Percentiles rank a stretch among this genome's conserved stretches.
Conservation (phyloP, 148 eudicot species). For the Fagopyrum homotropicum region DNA sequence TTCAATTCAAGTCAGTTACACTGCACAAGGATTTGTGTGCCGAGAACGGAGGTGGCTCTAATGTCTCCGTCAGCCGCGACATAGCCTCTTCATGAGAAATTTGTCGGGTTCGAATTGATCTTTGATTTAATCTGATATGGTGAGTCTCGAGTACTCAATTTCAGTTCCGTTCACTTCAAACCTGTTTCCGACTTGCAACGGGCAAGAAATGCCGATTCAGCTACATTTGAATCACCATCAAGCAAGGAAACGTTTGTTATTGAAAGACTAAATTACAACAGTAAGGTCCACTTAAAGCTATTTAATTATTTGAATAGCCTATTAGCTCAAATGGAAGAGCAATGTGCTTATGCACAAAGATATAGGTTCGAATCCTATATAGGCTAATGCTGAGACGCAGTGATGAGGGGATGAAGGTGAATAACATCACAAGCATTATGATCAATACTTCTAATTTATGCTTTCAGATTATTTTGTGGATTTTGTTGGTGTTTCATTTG, state of each 20-base stretch:
- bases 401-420: too few relatives aligned
- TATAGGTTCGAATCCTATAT: too few relatives aligned
- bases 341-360: too few relatives aligned
- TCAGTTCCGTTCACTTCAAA: conserved; percentile 50
- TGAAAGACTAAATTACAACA: conserved; percentile 35
- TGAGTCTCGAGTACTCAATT: conserved; percentile 53
- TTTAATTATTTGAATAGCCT: too few relatives aligned
- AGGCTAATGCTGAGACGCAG: too few relatives aligned
- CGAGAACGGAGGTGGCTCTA: conserved; percentile 64
- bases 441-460: too few relatives aligned
- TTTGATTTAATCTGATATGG: conserved; percentile 44
- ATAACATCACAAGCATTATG: too few relatives aligned
- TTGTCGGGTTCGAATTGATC: conserved; percentile 42
- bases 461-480: too few relatives aligned
- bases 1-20: conserved; percentile 63
- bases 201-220: conserved; percentile 37
- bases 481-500: too few relatives aligned
- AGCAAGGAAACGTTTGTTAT: conserved; percentile 48
- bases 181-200: conserved; percentile 47
- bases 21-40: conserved; percentile 55
- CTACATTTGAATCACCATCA: conserved; percentile 42
- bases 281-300: conserved; percentile 53
- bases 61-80: conserved; percentile 45
- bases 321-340: too few relatives aligned
- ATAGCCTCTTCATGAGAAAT: conserved; percentile 66